Evolutionary conservation across 352 stramenopile species (phyloP), one percentile per base, ranked within the genome.

Genomic region (Phytophthora uliginosa): DNA sequence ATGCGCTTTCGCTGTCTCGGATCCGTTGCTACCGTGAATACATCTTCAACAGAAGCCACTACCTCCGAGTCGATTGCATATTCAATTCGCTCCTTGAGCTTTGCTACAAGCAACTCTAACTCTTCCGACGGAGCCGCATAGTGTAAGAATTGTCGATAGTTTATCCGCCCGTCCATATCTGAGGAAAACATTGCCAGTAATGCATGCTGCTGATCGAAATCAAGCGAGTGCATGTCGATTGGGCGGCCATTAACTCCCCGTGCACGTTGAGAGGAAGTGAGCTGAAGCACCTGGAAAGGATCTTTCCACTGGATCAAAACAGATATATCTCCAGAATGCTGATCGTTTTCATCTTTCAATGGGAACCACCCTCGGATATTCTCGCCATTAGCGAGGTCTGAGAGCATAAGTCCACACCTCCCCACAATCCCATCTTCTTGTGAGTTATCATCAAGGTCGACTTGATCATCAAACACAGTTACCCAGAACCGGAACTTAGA

Each of bases 391-490:
- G 85, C 77, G 26, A 98, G 78, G 31, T 90, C 76, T 1, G 81
- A 75, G 9, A 98, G 76, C 33, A 78, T 56, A n/a, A 98, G 20
- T 7, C 83, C 83, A 50, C 81, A 91, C n/a, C 82, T 86, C 0
- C 92, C 92, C 59, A 98, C 78, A 42, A 96, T 69, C 1, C 85
- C 90, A 34, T 92, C 83, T 28, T 84, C 71, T 22, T 82, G 60
- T 18, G 54, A 65, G 33, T 59, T 74, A 10, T 73, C 62, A 17
- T 84, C 71, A 5, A 82, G 31, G 15, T 89, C 79, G 10, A 72
- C 66, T 71, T 91, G 72, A 40, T 97, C 91, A 67, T 97, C 91
- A 74, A 98, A 96, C 0, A 98, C 85, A 9, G 90, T 97, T 26
- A 98, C 79, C 79, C 81, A 86, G 1, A 98, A 74, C 1, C 78